phyloP scores from a whole-genome alignment of 306 rosid species.

The Medicago truncatula region DNA sequence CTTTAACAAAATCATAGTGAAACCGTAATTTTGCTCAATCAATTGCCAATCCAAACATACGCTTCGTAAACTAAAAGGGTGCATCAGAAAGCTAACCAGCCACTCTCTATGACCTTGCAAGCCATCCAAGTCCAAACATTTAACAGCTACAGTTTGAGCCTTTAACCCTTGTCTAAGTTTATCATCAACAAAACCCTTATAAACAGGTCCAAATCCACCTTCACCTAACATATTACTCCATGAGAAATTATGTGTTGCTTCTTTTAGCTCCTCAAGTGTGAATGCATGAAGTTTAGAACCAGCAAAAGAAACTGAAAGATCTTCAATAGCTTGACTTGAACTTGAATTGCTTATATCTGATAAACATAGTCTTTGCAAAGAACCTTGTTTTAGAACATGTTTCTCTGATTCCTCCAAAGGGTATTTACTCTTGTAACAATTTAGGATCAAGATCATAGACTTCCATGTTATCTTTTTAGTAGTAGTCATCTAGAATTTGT shows the following conservation, averaged over 20 bases:
- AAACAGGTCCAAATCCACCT: constrained; percentile 96
- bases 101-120: constrained; percentile 92
- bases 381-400: constrained; percentile 44
- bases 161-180: constrained; percentile 63
- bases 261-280: constrained; percentile 70
- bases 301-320: constrained; percentile 65
- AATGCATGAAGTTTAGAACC: constrained; percentile 71
- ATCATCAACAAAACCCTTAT: constrained; percentile 77
- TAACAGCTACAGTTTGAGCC: constrained; percentile 89
- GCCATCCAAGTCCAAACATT: constrained; percentile 78
- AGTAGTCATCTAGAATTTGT: constrained; percentile 45
- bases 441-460: constrained; percentile 57
- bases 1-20: background rate
- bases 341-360: constrained; percentile 69
- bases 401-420: constrained; percentile 46
- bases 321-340: constrained; percentile 58
- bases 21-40: background rate
- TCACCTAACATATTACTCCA: constrained; percentile 78
- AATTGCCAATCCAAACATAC: background rate
- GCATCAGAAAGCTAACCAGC: constrained; percentile 67
- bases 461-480: constrained; percentile 68
- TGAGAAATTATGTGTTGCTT: constrained; percentile 62
- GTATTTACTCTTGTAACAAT: constrained; percentile 57
- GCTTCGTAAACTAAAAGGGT: background rate
- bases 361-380: constrained; percentile 67